Conservation (phyloP, 1,139 yeast species). For the Blastobotrys proliferans region DNA sequence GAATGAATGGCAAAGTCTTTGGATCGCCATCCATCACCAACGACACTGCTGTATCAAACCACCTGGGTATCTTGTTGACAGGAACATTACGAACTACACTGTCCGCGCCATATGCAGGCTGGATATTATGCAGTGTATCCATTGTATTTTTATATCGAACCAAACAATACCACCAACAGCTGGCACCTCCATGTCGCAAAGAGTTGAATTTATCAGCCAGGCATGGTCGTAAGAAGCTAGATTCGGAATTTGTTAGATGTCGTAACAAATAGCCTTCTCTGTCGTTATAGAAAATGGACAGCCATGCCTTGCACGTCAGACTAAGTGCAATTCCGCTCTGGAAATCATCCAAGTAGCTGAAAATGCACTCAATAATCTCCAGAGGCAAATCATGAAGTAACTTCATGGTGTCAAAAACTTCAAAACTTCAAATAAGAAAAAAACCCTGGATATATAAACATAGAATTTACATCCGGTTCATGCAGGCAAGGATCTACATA, state of each 20-base stretch:
- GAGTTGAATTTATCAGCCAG: not conserved
- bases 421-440: no score
- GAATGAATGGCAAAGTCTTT: not conserved
- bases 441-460: no score
- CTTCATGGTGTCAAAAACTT: no score
- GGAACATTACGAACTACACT: not conserved
- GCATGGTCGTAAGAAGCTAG: not conserved
- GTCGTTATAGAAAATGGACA: not conserved
- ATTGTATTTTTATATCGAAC: not conserved
- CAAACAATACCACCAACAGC: conserved; percentile 1
- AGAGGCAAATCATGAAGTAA: no score
- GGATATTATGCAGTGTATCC: not conserved
- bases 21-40: conserved; percentile 3
- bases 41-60: conserved; percentile 4
- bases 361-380: no score
- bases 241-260: not conserved
- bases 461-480: no score
- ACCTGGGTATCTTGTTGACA: not conserved
- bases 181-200: not conserved
- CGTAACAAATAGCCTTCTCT: not conserved
- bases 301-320: not conserved
- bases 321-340: not conserved
- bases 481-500: no score
- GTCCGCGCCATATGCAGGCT: not conserved
- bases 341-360: not conserved